phyloP scores from a whole-genome alignment of 225 moss, liverwort and hornwort species.

The Climacium dendroides region DNA sequence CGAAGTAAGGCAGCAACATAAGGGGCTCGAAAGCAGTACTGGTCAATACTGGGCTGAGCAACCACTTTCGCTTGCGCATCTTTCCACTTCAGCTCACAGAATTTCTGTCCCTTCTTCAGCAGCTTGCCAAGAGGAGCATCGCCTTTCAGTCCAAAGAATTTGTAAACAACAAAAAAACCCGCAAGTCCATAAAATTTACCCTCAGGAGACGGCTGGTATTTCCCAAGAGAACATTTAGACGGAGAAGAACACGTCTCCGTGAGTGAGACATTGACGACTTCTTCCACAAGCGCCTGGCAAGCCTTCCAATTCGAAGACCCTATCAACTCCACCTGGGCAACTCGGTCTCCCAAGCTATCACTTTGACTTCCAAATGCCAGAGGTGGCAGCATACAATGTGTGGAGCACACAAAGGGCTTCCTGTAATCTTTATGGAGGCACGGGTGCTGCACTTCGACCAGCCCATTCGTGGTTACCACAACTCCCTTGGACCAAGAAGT shows the following conservation, averaged over 20 bases:
- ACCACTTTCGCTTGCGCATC: slow-evolving; percentile 63
- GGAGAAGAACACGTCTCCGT: slow-evolving; percentile 22
- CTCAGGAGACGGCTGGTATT: slow-evolving; percentile 68
- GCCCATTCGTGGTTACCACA: slow-evolving; percentile 21
- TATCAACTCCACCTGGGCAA: slow-evolving; percentile 63
- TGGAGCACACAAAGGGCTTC: slow-evolving; percentile 68
- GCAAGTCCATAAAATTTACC: slow-evolving; percentile 88
- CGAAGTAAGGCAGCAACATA: slow-evolving; percentile 73
- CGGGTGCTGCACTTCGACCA: slow-evolving; percentile 54
- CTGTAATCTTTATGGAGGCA: slow-evolving; percentile 78
- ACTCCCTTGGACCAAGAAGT: slow-evolving; percentile 18
- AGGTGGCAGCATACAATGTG: slow-evolving; percentile 72
- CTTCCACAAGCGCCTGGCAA: slow-evolving; percentile 66
- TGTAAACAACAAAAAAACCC: slow-evolving; percentile 96
- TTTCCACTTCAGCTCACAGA: slow-evolving; percentile 78
- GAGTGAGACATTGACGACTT: slow-evolving; percentile 49
- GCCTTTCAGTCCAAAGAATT: slow-evolving; percentile 86
- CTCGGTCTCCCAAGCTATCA: slow-evolving; percentile 15
- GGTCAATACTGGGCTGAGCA: slow-evolving; percentile 84
- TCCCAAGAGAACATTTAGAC: slow-evolving; percentile 68
- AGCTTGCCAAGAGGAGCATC: slow-evolving; percentile 55
- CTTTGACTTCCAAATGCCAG: slow-evolving; percentile 29
- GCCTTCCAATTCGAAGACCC: slow-evolving; percentile 77
- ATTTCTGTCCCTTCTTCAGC: slow-evolving; percentile 71
- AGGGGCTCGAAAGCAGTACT: slow-evolving; percentile 95